A percentile compares a stretch with the other conserved stretches of the same genome.
These are phyloP conservation scores for Lentinus brumalis DNA, from an alignment of 768 basidiomycete genomes.

Conservation along the genomic window DNA sequence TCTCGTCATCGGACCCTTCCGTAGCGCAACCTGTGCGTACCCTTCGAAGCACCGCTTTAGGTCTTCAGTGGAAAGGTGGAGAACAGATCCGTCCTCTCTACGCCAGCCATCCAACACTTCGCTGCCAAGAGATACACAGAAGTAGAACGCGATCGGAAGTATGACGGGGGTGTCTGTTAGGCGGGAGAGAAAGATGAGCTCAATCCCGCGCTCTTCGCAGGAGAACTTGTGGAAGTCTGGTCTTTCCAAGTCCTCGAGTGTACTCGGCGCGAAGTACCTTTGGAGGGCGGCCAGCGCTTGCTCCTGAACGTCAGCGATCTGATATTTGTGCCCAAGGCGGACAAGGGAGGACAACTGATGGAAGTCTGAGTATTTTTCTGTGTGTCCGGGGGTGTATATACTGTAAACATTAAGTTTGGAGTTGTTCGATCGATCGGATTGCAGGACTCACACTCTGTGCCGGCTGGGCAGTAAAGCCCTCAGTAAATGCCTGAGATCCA, in stretches of 20 bases:
- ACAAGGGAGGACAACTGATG: not conserved
- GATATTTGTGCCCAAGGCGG: conserved; percentile 3
- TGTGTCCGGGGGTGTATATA: too few species aligned
- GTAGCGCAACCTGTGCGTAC: too few species aligned
- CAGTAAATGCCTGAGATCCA: conserved; percentile 3
- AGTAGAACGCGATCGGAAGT: not conserved
- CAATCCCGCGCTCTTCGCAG: not conserved
- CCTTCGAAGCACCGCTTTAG: too few species aligned
- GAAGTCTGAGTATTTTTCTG: not conserved
- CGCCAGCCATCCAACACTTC: not conserved
- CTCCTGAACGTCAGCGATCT: not conserved
- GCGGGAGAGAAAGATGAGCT: not conserved
- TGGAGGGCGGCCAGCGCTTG: not conserved
- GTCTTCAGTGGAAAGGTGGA: too few species aligned
- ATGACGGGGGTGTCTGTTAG: not conserved
- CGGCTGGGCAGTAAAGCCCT: too few species aligned
- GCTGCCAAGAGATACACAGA: not conserved
- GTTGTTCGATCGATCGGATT: too few species aligned
- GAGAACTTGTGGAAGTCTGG: not conserved
- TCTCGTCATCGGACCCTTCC: too few species aligned
- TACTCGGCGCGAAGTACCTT: not conserved
- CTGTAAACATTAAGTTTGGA: too few species aligned
- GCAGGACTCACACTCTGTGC: too few species aligned
- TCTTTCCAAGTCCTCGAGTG: not conserved
- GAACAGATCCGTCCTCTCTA: not conserved